Base-by-base conservation (phyloP, 805 yeast genomes). In the Candida namnaoensis region DNA sequence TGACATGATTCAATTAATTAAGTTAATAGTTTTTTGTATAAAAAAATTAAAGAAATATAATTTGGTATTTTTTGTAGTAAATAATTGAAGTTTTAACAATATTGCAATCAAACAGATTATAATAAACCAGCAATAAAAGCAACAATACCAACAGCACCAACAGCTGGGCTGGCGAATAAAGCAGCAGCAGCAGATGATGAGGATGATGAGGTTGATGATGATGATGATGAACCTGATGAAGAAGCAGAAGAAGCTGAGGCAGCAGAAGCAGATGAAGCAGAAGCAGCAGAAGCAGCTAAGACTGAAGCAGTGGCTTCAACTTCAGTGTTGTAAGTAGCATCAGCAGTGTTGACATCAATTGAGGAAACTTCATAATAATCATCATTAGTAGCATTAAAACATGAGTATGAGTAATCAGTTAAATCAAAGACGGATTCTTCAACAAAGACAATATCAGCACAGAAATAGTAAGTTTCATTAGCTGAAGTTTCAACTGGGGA, bases 371-470 rank as follows among this genome's bases (percentile, higher is more conserved):
- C 50, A 52, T 67, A 67, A 54, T 63, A 65, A 43, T 57, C 50
- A 42, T 64, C 56, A 46, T 61, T 57, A 36, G 72, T 62, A 39
- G 68, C 67, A 47, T 68, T 68, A 64, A 68, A 68, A 52, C 72
- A 68, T 35, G 61, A 48, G 27, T 56, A 45, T 8, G 72, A 66
- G 36, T 41, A 50, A 32, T 53, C 56, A 8, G 68, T 44, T 32
- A 57, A 51, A 38, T 63, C 57, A 48, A 67, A 66, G 33, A 65
- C 70, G 7, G 58, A 52, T 43, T 61, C 66, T 50, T 65, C 70
- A 41, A 69, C 74, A 45, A 66, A 69, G n/a, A 38, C 47, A 44
- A 69, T 48, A 47, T 69, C 75, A 27, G 75, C 61, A 56, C 74
- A 69, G 36, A 69, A 71, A 48, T 65, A 69, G 52, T 60, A 72